These are phyloP conservation scores for Umbelopsis isabellina DNA, from an alignment of 192 early-diverging fungal species.

Conservation along the genomic window DNA sequence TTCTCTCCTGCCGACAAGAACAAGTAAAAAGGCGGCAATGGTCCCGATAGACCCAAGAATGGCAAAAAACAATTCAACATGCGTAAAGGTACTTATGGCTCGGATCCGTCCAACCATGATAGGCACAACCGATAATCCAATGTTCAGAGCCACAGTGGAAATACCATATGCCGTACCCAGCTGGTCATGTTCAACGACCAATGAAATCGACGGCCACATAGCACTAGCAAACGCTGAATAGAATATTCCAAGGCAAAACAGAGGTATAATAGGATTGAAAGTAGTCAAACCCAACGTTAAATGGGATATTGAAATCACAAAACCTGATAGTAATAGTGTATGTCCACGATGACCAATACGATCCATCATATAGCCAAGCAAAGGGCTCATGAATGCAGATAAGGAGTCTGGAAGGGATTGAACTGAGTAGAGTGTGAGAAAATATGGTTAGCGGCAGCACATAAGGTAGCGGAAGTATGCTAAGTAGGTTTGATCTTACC, in stretches of 20 bases:
- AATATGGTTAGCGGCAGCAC: neutral
- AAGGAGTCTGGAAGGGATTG: slow-evolving; percentile 68
- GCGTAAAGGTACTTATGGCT: slow-evolving; percentile 24
- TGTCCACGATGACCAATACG: slow-evolving; percentile 52
- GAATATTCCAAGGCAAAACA: slow-evolving; percentile 58
- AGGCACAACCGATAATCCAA: slow-evolving; percentile 59
- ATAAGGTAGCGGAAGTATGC: neutral
- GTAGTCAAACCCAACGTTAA: slow-evolving; percentile 48
- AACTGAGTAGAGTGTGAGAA: slow-evolving; percentile 23
- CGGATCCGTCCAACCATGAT: slow-evolving; percentile 62
- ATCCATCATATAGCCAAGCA: slow-evolving; percentile 60
- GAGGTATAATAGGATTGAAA: slow-evolving; percentile 45
- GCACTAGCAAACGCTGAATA: slow-evolving; percentile 62
- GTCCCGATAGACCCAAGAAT: slow-evolving; percentile 24
- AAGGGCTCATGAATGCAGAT: slow-evolving; percentile 60
- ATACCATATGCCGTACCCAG: slow-evolving; percentile 73
- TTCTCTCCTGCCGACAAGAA: neutral
- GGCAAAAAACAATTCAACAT: slow-evolving; percentile 38
- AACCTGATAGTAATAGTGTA: slow-evolving; percentile 47
- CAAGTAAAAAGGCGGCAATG: neutral
- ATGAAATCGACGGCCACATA: slow-evolving; percentile 71
- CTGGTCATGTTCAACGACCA: slow-evolving; percentile 59
- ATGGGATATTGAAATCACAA: slow-evolving; percentile 54
- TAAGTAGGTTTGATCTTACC: slow-evolving; percentile 40
- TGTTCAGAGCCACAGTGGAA: slow-evolving; percentile 61